phyloP scores from a whole-genome alignment of 2,329 filamentous ascomycete species.

The Colletotrichum gigasporum region DNA sequence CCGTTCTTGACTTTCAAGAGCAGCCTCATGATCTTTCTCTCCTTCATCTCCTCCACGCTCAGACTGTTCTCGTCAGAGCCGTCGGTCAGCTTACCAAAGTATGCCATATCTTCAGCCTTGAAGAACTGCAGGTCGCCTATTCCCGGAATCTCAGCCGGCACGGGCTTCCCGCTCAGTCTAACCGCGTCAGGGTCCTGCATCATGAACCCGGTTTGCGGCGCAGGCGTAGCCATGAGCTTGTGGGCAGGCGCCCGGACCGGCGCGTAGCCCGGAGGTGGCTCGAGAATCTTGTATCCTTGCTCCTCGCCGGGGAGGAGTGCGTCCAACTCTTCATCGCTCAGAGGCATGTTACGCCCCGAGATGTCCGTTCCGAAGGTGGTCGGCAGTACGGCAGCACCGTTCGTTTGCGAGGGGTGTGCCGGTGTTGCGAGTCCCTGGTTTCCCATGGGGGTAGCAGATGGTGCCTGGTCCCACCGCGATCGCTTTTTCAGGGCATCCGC shows the following conservation, averaged over 20 bases:
- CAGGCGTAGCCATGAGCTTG: slow-evolving; percentile 77
- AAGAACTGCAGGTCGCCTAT: slow-evolving; percentile 98
- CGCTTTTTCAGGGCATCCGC: slow-evolving; percentile 75
- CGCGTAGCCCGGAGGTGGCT: slow-evolving; percentile 91
- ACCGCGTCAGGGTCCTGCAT: slow-evolving; percentile 94
- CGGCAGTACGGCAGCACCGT: slow-evolving; percentile 58
- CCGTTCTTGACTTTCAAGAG: slow-evolving; percentile 99
- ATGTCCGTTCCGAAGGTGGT: slow-evolving; percentile 84
- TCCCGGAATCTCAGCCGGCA: slow-evolving; percentile 94
- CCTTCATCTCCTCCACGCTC: slow-evolving; percentile 94
- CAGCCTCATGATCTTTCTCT: slow-evolving; percentile 97
- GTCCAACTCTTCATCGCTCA: slow-evolving; percentile 95
- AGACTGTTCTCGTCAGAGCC: slow-evolving; percentile 91
- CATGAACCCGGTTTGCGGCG: slow-evolving; percentile 88
- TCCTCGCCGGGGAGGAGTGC: slow-evolving; percentile 86
- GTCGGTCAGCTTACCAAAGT: slow-evolving; percentile 97
- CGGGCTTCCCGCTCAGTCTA: slow-evolving; percentile 84
- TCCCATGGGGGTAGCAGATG: slow-evolving; percentile 79
- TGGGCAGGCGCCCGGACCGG: slow-evolving; percentile 81
- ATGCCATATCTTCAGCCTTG: slow-evolving; percentile 98
- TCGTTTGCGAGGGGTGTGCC: slow-evolving; percentile 74
- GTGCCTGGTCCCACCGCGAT: slow-evolving; percentile 93
- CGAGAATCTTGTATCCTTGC: slow-evolving; percentile 92
- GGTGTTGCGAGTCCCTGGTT: slow-evolving; percentile 81
- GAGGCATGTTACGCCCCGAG: slow-evolving; percentile 78